Base-by-base conservation (phyloP, 2,329 filamentous ascomycete genomes). In the Tolypocladium ovalisporum region DNA sequence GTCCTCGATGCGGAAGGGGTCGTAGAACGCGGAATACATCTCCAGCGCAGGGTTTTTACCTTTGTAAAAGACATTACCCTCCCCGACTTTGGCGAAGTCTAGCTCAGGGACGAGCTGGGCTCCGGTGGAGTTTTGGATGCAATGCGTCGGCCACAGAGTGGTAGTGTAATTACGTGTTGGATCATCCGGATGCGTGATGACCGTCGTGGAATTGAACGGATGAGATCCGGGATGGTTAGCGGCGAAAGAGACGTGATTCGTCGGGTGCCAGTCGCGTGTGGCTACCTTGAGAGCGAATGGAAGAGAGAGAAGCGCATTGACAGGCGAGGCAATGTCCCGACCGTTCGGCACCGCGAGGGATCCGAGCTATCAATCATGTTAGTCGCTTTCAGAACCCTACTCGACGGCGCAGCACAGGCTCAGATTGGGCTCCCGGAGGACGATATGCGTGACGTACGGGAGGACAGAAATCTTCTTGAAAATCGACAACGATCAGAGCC, bases 1-100 rank as follows among this genome's bases (percentile, higher is more conserved):
- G 65, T 85, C 83, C 27, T 75, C 75, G 15, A 87, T 76, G 34
- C 74, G 74, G 65, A 97, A 92, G 0, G 89, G 89, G 68, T 92
- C 89, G 60, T 87, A 86, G 66, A 99, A 97, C 0, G 87, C 91
- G 60, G 88, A 93, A 73, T 97, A 97, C 88, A 97, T 96, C 73
- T 99, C 94, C 17, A 8, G 3, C 17, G 2, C 4, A 39, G 3
- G 3, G 17, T 8, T n/a, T 17, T n/a, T 2, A 17, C 37, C 37
- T 39, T 39, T 39, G 17, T n/a, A 1, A n/a, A 39, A 8, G 17
- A 39, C 7, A n/a, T 19, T 15, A 8, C n/a, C n/a, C n/a, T n/a
- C n/a, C n/a, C n/a, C 37, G 5, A 39, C 7, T 17, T 39, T 4
- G 17, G 17, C 17, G 3, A 34, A 5, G 32, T 39, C 19, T 1